phyloP scores from a whole-genome alignment of 306 rosid genomes.

The Crotalaria pallida region DNA sequence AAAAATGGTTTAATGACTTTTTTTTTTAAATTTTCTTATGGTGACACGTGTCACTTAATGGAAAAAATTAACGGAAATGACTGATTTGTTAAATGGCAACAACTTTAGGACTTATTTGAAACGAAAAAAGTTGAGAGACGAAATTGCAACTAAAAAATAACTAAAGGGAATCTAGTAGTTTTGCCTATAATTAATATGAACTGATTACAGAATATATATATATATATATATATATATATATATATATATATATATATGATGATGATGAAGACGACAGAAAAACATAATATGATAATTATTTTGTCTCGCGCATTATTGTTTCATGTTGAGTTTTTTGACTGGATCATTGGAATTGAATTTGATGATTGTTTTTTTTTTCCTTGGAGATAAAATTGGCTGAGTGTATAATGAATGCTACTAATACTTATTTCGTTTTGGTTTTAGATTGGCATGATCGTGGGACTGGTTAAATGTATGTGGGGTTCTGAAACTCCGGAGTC shows the following conservation, averaged over 20 bases:
- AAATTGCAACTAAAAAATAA: no score
- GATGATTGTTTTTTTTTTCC: neutral
- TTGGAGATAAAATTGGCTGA: neutral
- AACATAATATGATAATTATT: neutral
- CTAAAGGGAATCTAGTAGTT: no score
- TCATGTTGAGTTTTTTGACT: neutral
- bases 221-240: no score
- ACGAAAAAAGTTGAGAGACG: no score
- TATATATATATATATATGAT: no score
- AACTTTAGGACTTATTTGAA: no score
- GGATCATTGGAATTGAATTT: neutral
- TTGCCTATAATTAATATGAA: no score
- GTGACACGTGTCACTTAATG: no score
- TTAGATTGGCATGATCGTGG: conserved; percentile 30
- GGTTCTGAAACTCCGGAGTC: conserved; percentile 32
- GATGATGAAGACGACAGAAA: neutral
- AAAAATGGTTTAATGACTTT: no score
- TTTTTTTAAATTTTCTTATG: no score
- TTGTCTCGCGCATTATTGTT: neutral
- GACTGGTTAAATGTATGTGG: conserved; percentile 29
- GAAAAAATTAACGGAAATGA: no score
- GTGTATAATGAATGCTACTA: neutral
- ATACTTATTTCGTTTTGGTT: neutral
- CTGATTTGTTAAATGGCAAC: no score
- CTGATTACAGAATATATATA: neutral